These are phyloP conservation scores for Aureobasidium zeae DNA, from an alignment of 2,329 filamentous ascomycete species.

Conservation along the genomic window DNA sequence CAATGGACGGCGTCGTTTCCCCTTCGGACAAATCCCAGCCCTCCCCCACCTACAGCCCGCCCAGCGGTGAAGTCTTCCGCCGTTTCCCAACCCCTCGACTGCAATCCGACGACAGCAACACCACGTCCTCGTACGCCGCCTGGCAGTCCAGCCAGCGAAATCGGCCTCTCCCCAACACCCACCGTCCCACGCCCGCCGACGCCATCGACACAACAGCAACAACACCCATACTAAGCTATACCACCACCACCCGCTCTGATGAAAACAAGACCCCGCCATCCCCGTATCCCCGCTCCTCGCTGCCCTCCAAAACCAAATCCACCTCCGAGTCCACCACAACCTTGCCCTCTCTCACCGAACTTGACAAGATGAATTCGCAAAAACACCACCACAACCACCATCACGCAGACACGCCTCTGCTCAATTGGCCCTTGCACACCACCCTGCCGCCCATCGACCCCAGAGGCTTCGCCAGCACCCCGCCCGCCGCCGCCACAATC, in stretches of 20 bases:
- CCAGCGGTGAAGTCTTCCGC: neutral
- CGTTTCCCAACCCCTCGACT: neutral
- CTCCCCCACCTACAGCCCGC: slow-evolving; percentile 3
- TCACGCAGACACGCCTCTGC: neutral
- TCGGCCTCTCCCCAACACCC: neutral
- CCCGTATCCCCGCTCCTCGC: neutral
- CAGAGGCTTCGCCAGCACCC: neutral
- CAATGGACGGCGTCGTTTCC: neutral
- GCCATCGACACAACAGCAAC: neutral
- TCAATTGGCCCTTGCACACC: slow-evolving; percentile 14
- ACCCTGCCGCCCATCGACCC: slow-evolving; percentile 6
- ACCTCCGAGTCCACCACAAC: neutral
- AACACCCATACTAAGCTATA: no score
- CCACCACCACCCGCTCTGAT: neutral
- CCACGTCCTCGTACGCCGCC: slow-evolving; percentile 1
- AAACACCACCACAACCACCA: no score
- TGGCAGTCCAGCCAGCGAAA: neutral
- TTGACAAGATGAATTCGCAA: neutral
- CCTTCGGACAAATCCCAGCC: neutral
- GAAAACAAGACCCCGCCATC: neutral
- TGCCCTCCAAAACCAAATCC: neutral
- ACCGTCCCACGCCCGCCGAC: no score
- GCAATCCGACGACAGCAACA: neutral
- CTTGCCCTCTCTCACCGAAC: neutral
- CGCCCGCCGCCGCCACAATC: neutral